Evolutionary conservation across 768 basidiomycete genomes (phyloP), one percentile per base, ranked within the genome.

Genomic region (Leccinellum luteum): DNA sequence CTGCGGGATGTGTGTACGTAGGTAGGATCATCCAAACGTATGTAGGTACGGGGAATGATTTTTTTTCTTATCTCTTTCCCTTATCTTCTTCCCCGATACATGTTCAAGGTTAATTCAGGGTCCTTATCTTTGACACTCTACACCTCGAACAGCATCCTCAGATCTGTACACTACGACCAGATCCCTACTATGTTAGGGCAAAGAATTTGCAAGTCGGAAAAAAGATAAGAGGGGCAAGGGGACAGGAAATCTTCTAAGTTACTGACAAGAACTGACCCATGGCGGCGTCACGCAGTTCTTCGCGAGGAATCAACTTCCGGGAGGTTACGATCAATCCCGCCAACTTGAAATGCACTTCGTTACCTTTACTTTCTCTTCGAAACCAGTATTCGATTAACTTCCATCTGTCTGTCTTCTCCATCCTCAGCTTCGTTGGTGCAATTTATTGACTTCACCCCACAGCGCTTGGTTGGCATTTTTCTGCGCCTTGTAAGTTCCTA

Each of bases 341-440:
- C 61, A 85, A 83, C 63, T 65, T 76, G 28, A 85, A 84, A 61
- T 77, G 76, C 52, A 76, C 76, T 51, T 83, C 81, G 0, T 63
- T 85, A 1, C 82, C 84, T 0, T 68, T 85, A 32, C 69, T 85
- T 60, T 78, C 78, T 52, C 68, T 85, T 21, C 57, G 66, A 30
- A 78, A 75, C 54, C 79, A 77, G 3, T 81, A 85, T 61, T 68
- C 79, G 3, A 68, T 76, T 58, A 76, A 77, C 41, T 83, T 84
- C 49, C 83, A 84, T 66, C 74, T 85, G 66, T 74, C 55, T n/a
- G 75, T 68, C 30, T 32, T 48, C 35, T 38, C 35, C 10, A 5
- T 28, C 48, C 15, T 12, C 27, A 10, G 27, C 27, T 48, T 48
- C 27, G 17, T 28, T 30, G 27, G n/a, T 28, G 17, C 7, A 25